phyloP scores from a whole-genome alignment of 2,329 filamentous ascomycete genomes.

The Pyricularia sp. region DNA sequence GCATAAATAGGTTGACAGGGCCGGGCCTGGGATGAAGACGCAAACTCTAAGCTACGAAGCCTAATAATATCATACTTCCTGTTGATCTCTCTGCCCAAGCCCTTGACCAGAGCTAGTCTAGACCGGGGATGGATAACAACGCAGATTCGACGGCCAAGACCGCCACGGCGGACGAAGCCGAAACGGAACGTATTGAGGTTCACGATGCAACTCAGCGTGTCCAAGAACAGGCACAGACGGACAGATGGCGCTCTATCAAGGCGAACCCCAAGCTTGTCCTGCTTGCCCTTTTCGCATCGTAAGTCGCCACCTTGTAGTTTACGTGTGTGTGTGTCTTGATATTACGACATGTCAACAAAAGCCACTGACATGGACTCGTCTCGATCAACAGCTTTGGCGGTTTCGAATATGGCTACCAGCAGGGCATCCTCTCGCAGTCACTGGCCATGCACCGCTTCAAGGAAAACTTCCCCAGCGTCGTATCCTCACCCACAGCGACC shows the following conservation, averaged over 20 bases:
- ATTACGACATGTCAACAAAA: background rate
- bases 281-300: constrained; percentile 31
- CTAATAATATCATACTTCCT: background rate
- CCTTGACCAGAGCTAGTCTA: background rate
- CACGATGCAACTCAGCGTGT: background rate
- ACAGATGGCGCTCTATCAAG: constrained; percentile 19
- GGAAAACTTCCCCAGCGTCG: constrained; percentile 36
- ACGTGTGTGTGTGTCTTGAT: background rate
- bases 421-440: constrained; percentile 43
- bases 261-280: constrained; percentile 27
- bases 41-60: background rate
- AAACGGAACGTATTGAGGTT: background rate
- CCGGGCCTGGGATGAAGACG: background rate
- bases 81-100: background rate
- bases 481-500: constrained; percentile 32
- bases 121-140: background rate
- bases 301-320: constrained; percentile 8
- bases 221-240: background rate
- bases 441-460: constrained; percentile 42
- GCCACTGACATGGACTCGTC: background rate
- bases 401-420: constrained; percentile 44
- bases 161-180: background rate
- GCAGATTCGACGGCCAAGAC: background rate
- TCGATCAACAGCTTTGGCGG: constrained; percentile 31
- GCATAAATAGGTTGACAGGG: background rate